A percentile compares a stretch with the other conserved stretches of the same genome.
Evolutionary conservation across 192 early-diverging fungal species (phyloP).

Genomic region (Gamsiella multidivaricata): DNA sequence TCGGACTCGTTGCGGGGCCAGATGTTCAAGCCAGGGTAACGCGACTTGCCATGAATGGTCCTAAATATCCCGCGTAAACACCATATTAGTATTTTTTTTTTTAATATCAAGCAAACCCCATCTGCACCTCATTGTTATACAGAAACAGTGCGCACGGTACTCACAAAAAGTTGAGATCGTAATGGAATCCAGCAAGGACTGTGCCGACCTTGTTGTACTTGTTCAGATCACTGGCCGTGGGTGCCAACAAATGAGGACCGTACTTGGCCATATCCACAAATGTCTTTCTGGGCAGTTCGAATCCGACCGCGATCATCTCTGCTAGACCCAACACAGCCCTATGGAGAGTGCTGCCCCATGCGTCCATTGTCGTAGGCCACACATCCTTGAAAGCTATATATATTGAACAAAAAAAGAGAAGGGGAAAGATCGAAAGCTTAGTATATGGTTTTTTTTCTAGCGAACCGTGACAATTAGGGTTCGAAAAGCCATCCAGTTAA

Average conservation of each 20-base stretch:
- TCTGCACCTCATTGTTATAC: too few species aligned
- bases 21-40: constrained; percentile 79
- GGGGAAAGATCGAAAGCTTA: neutral
- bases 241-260: constrained; percentile 78
- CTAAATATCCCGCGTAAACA: constrained; percentile 7
- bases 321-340: constrained; percentile 61
- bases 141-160: too few species aligned
- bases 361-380: constrained; percentile 72
- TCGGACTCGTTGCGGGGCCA: constrained; percentile 68
- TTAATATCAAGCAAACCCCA: neutral
- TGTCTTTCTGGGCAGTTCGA: constrained; percentile 66
- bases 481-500: neutral
- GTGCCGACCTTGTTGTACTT: constrained; percentile 71
- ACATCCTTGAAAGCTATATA: constrained; percentile 66
- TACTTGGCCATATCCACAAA: constrained; percentile 65
- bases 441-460: neutral
- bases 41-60: constrained; percentile 80
- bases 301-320: constrained; percentile 75
- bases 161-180: constrained; percentile 71
- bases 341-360: constrained; percentile 71
- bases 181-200: constrained; percentile 69
- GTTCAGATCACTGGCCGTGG: constrained; percentile 73
- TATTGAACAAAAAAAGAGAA: neutral
- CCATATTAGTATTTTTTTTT: too few species aligned
- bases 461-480: neutral